Conservation (phyloP, 805 yeast species). For the Sugiyamaella lignohabitans region DNA sequence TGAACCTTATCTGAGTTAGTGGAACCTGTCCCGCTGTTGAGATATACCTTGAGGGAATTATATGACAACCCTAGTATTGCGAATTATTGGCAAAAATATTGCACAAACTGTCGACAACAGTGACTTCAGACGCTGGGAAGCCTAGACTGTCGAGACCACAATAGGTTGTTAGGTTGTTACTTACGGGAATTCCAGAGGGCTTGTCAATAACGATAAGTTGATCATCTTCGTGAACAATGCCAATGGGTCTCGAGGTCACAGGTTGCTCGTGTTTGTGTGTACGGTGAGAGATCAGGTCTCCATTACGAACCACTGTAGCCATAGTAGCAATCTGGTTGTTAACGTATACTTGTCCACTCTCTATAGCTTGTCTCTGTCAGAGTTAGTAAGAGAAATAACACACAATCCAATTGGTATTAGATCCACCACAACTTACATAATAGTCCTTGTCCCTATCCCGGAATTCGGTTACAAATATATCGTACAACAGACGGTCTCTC, state of each 20-base stretch:
- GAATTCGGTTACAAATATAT: conserved; percentile 78
- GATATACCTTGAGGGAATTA: no score
- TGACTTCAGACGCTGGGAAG: not conserved
- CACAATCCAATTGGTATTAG: no score
- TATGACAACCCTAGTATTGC: no score
- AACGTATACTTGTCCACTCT: conserved; percentile 70
- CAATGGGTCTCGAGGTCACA: conserved; percentile 53
- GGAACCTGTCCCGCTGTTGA: no score
- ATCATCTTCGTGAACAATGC: conserved; percentile 71
- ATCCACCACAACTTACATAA: conserved; percentile 37
- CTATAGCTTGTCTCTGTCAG: conserved; percentile 42
- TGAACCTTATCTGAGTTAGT: no score
- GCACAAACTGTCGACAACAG: no score
- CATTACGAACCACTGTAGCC: conserved; percentile 66
- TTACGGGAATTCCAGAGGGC: conserved; percentile 92
- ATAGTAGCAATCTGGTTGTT: conserved; percentile 58
- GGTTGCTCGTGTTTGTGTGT: conserved; percentile 92
- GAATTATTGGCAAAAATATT: no score
- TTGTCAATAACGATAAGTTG: conserved; percentile 79
- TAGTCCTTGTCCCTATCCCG: conserved; percentile 67
- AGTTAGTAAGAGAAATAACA: conserved; percentile 1
- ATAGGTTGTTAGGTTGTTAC: no score
- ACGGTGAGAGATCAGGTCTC: conserved; percentile 77
- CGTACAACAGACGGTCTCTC: conserved; percentile 76
- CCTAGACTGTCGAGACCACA: not conserved